Base-by-base conservation (phyloP, 2,329 filamentous ascomycete genomes). In the Alternaria angustiovoidea region DNA sequence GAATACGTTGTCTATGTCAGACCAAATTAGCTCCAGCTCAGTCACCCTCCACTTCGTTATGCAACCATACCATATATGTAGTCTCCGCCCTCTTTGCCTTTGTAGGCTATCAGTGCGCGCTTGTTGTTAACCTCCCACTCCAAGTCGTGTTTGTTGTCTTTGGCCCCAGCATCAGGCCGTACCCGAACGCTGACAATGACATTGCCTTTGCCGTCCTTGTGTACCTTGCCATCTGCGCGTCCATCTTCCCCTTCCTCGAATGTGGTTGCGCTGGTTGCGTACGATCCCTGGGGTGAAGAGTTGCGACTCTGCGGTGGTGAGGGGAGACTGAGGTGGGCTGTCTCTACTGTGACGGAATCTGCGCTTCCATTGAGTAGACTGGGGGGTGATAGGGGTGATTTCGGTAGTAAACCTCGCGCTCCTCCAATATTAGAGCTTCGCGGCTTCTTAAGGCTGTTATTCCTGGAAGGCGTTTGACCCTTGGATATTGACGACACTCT, bases 141-240 rank as follows among this genome's bases (percentile, higher is more conserved):
- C 30, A 89, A 88, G 61, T 95, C 91, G 7, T 87, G 81, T 59
- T 87, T 86, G 44, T 87, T 87, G 55, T 86, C 86, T 54, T 85
- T 87, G n/a, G 84, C 83, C 24, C 84, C 87, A 4, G 87, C 85
- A 80, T 97, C 94, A 30, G 95, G 95, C 32, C 95, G 88, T 42
- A 98, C 94, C 74, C 95, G 88, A 38, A 99, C 94, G 75, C 95
- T 98, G 69, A 99, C 94, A 63, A 98, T 80, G 14, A 99, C 94
- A 74, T 99, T 99, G 52, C 95, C 95, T 78, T 97, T 98, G 56
- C 86, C 87, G 71, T 97, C 93, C 70, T 87, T 89, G 36, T 54
- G 57, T 30, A 49, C 56, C 44, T 75, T 78, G 59, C 77, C 78
- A 28, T 73, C 69, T 41, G 72, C 72, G 62, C 76, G 88, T 85